phyloP scores from a whole-genome alignment of 805 yeast species.

The Yarrowia phangngaensis region DNA sequence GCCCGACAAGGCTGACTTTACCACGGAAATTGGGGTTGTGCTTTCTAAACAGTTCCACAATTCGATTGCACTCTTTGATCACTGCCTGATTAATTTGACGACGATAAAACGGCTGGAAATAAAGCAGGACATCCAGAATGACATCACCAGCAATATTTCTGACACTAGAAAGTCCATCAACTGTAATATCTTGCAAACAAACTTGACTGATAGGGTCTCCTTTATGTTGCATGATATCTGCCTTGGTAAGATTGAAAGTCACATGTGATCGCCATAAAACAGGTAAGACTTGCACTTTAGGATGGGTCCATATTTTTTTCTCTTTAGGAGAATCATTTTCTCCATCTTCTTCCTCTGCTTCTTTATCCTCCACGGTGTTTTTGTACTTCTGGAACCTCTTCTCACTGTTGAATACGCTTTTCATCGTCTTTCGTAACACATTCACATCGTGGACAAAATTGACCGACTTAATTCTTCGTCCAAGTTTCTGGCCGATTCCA shows the following conservation, averaged over 20 bases:
- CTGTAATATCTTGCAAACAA: slow-evolving; percentile 62
- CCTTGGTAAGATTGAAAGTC: slow-evolving; percentile 32
- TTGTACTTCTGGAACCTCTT: slow-evolving; percentile 8
- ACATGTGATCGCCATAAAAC: slow-evolving; percentile 81
- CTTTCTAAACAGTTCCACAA: slow-evolving; percentile 55
- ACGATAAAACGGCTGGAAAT: slow-evolving; percentile 65
- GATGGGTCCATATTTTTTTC: neutral
- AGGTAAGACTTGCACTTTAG: slow-evolving; percentile 66
- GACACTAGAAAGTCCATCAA: slow-evolving; percentile 67
- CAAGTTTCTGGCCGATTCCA: slow-evolving; percentile 90
- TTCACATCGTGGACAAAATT: slow-evolving; percentile 85
- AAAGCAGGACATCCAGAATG: slow-evolving; percentile 71
- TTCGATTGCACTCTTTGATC: slow-evolving; percentile 56
- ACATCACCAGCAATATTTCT: slow-evolving; percentile 81
- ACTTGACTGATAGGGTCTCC: slow-evolving; percentile 27
- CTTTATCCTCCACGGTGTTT: neutral
- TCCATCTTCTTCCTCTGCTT: neutral
- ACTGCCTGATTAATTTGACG: slow-evolving; percentile 61
- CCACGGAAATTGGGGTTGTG: slow-evolving; percentile 56
- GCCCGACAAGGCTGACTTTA: slow-evolving; percentile 78
- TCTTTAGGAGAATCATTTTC: neutral
- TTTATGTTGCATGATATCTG: slow-evolving; percentile 26
- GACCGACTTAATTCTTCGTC: slow-evolving; percentile 70
- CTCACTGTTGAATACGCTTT: slow-evolving; percentile 20
- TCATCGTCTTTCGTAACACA: slow-evolving; percentile 42